Evolutionary conservation across 306 rosid species (phyloP).

Genomic region (Acacia acuminata): DNA sequence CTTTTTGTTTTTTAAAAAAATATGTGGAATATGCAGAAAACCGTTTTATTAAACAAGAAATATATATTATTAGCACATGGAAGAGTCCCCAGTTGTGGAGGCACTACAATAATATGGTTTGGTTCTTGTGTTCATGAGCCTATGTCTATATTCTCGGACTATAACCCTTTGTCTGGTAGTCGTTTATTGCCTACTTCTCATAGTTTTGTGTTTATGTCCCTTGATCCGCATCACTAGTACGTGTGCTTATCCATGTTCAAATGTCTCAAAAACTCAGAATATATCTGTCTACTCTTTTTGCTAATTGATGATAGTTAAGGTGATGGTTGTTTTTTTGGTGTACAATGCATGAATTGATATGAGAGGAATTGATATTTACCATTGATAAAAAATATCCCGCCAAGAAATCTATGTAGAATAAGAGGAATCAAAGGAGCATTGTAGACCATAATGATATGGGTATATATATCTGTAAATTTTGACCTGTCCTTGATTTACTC

Average conservation of each 20-base stretch:
- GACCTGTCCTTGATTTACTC: too few species aligned
- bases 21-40: neutral
- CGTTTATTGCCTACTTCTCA: neutral
- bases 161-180: neutral
- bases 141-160: neutral
- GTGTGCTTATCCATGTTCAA: neutral
- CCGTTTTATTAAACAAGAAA: neutral
- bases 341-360: too few species aligned
- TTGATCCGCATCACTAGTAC: conserved; percentile 6
- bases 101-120: neutral
- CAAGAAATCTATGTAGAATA: too few species aligned
- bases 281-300: conserved; percentile 2
- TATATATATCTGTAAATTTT: too few species aligned
- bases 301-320: too few species aligned
- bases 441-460: too few species aligned
- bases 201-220: neutral
- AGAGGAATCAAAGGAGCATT: too few species aligned
- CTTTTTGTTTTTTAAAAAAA: neutral
- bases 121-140: neutral
- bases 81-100: conserved; percentile 6
- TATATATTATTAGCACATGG: neutral
- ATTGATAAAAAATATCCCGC: too few species aligned
- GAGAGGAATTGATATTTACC: too few species aligned
- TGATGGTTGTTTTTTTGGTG: too few species aligned
- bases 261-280: neutral